These are phyloP conservation scores for Magnolia changhungtana DNA, from an alignment of 164 flowering plant species.

Conservation along the genomic window DNA sequence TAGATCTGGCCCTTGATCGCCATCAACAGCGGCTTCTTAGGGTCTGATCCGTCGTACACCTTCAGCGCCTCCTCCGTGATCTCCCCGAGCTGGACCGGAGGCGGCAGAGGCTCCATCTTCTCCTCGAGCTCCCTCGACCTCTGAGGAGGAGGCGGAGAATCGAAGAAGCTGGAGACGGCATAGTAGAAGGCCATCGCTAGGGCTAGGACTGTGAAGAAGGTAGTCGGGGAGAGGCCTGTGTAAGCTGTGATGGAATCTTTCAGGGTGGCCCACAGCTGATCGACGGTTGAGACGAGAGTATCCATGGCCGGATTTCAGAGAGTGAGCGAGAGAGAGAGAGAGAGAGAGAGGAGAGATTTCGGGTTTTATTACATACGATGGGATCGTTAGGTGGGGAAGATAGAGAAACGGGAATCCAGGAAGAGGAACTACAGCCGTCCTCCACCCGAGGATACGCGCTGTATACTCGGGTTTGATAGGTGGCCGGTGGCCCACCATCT, in stretches of 20 bases:
- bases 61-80: conserved; percentile 75
- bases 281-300: not conserved
- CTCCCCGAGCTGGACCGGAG: conserved; percentile 96
- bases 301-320: not conserved
- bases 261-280: conserved; percentile 75
- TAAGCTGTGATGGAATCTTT: conserved; percentile 73
- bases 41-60: conserved; percentile 78
- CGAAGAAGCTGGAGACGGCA: conserved; percentile 37
- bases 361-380: too few species aligned
- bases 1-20: conserved; percentile 99
- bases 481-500: too few species aligned
- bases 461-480: too few species aligned
- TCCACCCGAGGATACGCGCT: too few species aligned
- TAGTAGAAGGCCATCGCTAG: conserved; percentile 45
- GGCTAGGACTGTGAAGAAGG: conserved; percentile 75
- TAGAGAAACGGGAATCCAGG: too few species aligned
- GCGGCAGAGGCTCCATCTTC: conserved; percentile 69
- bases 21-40: conserved; percentile 86
- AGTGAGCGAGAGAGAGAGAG: too few species aligned
- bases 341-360: too few species aligned
- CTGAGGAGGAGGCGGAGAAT: conserved; percentile 22
- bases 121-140: conserved; percentile 29
- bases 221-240: conserved; percentile 83
- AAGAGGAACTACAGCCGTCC: too few species aligned
- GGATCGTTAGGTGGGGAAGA: too few species aligned